Conservation (phyloP, 345 rosid genomes). For the Salix brachista region DNA sequence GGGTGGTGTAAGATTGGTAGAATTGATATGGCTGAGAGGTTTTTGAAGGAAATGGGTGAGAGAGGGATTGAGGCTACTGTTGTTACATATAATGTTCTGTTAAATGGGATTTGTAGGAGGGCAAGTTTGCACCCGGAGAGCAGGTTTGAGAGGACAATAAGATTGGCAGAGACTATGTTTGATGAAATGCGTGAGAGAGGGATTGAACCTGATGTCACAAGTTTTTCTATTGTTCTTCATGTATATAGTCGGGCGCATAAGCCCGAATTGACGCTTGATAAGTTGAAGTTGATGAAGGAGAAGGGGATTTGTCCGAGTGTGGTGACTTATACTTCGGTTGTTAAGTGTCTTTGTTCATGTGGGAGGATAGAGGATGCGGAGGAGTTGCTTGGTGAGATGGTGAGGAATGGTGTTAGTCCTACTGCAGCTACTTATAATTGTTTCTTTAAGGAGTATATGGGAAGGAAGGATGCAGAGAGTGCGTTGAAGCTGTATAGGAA, state of each 20-base stretch:
- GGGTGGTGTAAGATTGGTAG: constrained; percentile 77
- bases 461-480: constrained; percentile 58
- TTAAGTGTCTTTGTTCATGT: constrained; percentile 80
- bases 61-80: constrained; percentile 59
- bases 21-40: constrained; percentile 72
- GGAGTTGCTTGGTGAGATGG: constrained; percentile 67
- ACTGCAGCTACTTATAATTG: constrained; percentile 69
- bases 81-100: constrained; percentile 66
- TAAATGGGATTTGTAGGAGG: constrained; percentile 76
- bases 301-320: constrained; percentile 58
- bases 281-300: constrained; percentile 62
- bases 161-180: constrained; percentile 65
- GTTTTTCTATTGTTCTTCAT: constrained; percentile 71
- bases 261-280: constrained; percentile 64
- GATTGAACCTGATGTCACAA: constrained; percentile 75
- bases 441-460: constrained; percentile 80
- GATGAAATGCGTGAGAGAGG: constrained; percentile 76
- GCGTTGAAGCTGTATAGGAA: constrained; percentile 69
- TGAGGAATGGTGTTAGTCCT: constrained; percentile 51
- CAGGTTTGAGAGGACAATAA: constrained; percentile 59
- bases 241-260: constrained; percentile 81
- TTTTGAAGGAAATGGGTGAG: constrained; percentile 63
- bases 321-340: constrained; percentile 63
- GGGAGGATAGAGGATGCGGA: constrained; percentile 64
- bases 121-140: constrained; percentile 67